These are phyloP conservation scores for Claviceps maximensis DNA, from an alignment of 2,329 filamentous ascomycete genomes.

Conservation along the genomic window DNA sequence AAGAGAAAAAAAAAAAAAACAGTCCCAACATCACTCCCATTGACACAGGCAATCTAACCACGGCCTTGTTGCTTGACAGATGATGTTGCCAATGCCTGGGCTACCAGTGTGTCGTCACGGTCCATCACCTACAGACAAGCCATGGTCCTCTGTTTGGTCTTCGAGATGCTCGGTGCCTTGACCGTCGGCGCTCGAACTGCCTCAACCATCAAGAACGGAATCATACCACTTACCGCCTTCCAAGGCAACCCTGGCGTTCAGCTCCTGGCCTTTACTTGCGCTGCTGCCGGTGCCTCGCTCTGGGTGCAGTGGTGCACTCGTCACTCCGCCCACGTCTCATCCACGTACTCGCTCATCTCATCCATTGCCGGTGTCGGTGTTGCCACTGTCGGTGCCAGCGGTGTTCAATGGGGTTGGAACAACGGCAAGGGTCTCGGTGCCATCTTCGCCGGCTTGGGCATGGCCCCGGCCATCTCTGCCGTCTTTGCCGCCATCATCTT, in stretches of 20 bases:
- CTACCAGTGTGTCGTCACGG: conserved; percentile 44
- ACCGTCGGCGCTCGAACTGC: conserved; percentile 56
- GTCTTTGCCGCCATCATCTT: conserved; percentile 55
- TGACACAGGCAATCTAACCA: conserved; percentile 3
- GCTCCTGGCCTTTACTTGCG: conserved; percentile 54
- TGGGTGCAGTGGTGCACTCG: conserved; percentile 76
- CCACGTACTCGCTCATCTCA: conserved; percentile 59
- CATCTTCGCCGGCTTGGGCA: conserved; percentile 53
- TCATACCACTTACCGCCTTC: conserved; percentile 50
- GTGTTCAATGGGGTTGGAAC: conserved; percentile 57
- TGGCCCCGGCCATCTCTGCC: conserved; percentile 53
- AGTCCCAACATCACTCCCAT: not conserved
- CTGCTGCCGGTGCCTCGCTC: conserved; percentile 48
- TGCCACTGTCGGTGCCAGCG: conserved; percentile 45
- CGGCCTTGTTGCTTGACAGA: conserved; percentile 29
- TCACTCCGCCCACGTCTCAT: conserved; percentile 60
- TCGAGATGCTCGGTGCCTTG: conserved; percentile 55
- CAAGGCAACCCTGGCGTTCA: conserved; percentile 48
- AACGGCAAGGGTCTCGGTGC: conserved; percentile 52
- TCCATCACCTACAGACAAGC: conserved; percentile 56
- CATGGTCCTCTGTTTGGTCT: conserved; percentile 52
- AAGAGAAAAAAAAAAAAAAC: not conserved
- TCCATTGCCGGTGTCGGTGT: conserved; percentile 57
- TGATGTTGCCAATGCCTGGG: conserved; percentile 77
- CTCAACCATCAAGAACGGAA: conserved; percentile 68